Percentiles rank a stretch among this genome's conserved stretches.
phyloP scores from a whole-genome alignment of 2,329 filamentous ascomycete genomes.

The Colletotrichum karsti region DNA sequence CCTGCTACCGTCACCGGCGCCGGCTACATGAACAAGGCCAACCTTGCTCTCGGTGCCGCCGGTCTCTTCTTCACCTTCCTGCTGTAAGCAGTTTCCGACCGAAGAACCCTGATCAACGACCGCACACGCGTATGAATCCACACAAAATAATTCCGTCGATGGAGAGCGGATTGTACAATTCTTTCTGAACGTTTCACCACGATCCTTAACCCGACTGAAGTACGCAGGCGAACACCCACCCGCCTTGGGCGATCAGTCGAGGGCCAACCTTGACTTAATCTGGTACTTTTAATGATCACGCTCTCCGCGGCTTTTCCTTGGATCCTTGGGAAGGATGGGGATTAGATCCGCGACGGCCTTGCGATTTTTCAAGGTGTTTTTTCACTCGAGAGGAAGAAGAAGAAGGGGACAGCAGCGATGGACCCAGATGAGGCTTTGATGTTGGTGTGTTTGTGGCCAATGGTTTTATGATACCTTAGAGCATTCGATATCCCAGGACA shows the following conservation, averaged over 20 bases:
- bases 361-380: neutral
- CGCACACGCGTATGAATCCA: conserved; percentile 16
- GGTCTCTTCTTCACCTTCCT: conserved; percentile 31
- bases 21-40: conserved; percentile 30
- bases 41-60: conserved; percentile 28
- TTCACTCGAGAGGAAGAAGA: neutral
- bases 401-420: neutral
- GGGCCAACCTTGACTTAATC: conserved; percentile 13
- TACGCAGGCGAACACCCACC: neutral
- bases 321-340: neutral
- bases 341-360: conserved; percentile 11
- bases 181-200: conserved; percentile 13
- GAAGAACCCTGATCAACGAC: conserved; percentile 6
- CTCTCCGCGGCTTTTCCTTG: conserved; percentile 6
- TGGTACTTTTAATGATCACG: conserved; percentile 24
- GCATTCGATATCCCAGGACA: neutral
- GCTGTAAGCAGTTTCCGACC: conserved; percentile 22
- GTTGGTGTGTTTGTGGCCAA: neutral
- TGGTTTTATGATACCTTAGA: conserved; percentile 18
- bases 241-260: neutral
- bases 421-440: neutral
- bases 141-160: conserved; percentile 21
- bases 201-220: conserved; percentile 16
- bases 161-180: conserved; percentile 30
- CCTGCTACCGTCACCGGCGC: conserved; percentile 21